Base-by-base conservation (phyloP, 2,329 filamentous ascomycete genomes). In the Fusarium sp. region DNA sequence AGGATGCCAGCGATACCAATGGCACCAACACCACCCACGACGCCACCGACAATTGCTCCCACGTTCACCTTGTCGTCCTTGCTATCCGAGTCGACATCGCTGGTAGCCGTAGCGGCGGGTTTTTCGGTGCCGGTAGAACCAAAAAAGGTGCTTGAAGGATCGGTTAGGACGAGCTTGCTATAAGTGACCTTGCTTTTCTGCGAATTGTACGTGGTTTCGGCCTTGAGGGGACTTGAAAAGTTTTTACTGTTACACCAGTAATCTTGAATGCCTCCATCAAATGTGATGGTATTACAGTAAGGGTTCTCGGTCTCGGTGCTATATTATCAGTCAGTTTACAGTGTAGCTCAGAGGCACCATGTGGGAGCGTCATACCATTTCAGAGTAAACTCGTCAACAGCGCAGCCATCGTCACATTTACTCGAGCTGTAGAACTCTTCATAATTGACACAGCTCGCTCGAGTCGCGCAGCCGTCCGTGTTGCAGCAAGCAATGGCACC, bases 351-450 rank as follows among this genome's bases (percentile, higher is more conserved):
- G 52, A 18, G n/a, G 31, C 10, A 11, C 24, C 29, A 7, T 47
- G 31, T 20, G 11, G 38, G 78, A 86, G 85, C 85, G 88, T 77
- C 42, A 47, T 79, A 88, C 86, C 87, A 88, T 77, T 88, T 88
- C 40, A 85, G 70, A 13, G 83, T 87, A 38, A 77, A 81, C 2
- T 78, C 78, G 64, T 88, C 84, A 20, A 80, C 75, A 22, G 80
- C 68, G 66, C 86, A 88, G 13, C 79, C 81, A 57, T 81, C 72
- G 63, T 84, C 80, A 68, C 87, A 88, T 13, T 76, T 70, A 50
- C 81, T 84, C 6, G 79, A 80, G 3, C 76, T 75, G 37, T 71
- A 81, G 34, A 84, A 80, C 18, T 82, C 76, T 0, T 71, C 67
- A 56, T 80, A 83, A 69, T 87, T 84, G 13, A 85, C 66, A 64